Evolutionary conservation across 495 filamentous ascomycete species (phyloP), one percentile per base, ranked within the genome.

Genomic region (Penicillium salamii): DNA sequence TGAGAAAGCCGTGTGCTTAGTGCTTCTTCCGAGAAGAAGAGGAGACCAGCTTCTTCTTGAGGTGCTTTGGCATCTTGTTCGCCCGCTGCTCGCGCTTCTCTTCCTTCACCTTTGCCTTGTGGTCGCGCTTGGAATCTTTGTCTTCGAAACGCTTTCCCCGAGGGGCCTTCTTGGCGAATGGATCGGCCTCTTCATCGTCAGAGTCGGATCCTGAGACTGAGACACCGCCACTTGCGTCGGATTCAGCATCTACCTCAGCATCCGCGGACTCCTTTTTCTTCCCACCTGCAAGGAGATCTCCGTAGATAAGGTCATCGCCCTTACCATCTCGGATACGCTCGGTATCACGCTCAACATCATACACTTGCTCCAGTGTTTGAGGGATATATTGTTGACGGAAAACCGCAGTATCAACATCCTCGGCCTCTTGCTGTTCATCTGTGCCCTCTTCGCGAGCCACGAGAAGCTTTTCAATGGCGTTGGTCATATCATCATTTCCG

Each of bases 301-400:
- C 79, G 62, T 97, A 98, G 2, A 95, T 80, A 11, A 96, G 76
- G 21, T 85, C 83, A 1, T 79, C 78, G 39, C 83, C 87, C 36
- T 84, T 74, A 8, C 88, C 91, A 14, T 82, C 77, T 2, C 80
- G 81, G 2, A 96, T 77, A 64, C 82, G 82, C 51, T 89, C 82
- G 5, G 84, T 87, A 55, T 97, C 93, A 54, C 91, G 84, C 68
- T 97, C 93, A 38, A 96, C 79, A 62, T 98, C 93, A 57, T 96
- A 97, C 1, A 97, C 93, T 51, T 97, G 88, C 56, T 97, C 85
- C 35, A 98, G 70, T 0, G 86, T 96, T 65, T 95, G 90, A 4
- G 93, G 93, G 37, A 98, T 97, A 61, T 90, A 97, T 59, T 95
- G 89, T 57, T 96, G 84, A 54, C 92, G 82, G 74, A 96, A 98